phyloP scores from a whole-genome alignment of 2,329 filamentous ascomycete genomes.

The Exophiala calicioides region DNA sequence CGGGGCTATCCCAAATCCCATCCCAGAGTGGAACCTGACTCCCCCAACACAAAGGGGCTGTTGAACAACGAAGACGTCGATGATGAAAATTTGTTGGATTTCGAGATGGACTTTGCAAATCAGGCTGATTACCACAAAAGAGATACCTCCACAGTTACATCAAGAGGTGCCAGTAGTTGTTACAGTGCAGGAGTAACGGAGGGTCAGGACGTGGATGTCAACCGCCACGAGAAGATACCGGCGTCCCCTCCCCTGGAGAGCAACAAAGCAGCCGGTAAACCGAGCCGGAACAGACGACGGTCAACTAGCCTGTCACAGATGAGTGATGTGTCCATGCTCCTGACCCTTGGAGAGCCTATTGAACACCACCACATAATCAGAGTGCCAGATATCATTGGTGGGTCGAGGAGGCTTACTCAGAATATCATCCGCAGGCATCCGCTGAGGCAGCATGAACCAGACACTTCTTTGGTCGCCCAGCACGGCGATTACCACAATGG shows the following conservation, averaged over 20 bases:
- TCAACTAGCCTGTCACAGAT: conserved; percentile 14
- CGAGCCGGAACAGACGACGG: conserved; percentile 11
- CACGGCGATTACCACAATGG: background rate
- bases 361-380: conserved; percentile 8
- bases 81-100: conserved; percentile 8
- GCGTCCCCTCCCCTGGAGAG: conserved; percentile 1
- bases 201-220: conserved; percentile 3
- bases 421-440: conserved; percentile 28
- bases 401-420: conserved; percentile 23
- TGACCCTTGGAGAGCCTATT: conserved; percentile 13
- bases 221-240: background rate
- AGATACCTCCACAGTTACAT: conserved; percentile 7
- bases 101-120: background rate
- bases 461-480: conserved; percentile 3
- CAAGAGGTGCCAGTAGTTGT: conserved; percentile 2
- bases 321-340: conserved; percentile 28
- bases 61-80: background rate
- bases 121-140: conserved; percentile 9
- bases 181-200: background rate
- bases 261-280: background rate
- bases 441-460: conserved; percentile 23
- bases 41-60: background rate
- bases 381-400: conserved; percentile 15
- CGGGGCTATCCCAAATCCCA: no score
- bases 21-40: no score